Conservation (phyloP, 2,329 filamentous ascomycete genomes). For the Xylaria arbuscula region DNA sequence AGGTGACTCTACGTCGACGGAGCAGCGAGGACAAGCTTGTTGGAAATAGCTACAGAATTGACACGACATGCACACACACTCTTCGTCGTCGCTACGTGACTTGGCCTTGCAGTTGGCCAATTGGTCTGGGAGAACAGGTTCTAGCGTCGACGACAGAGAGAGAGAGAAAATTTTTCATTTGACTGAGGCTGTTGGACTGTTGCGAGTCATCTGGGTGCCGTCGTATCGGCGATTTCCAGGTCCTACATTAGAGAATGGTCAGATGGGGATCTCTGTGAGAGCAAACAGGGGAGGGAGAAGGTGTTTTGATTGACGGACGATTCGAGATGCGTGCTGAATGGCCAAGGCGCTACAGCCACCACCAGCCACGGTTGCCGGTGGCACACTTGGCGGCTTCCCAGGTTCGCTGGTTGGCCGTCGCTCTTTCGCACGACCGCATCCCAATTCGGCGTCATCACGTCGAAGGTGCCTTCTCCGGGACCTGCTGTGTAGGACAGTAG, state of each 20-base stretch:
- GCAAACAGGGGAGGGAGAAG: conserved; percentile 8
- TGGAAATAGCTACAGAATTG: conserved; percentile 32
- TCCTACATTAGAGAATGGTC: conserved; percentile 19
- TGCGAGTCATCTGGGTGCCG: conserved; percentile 3
- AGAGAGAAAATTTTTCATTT: conserved; percentile 36
- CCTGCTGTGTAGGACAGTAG: background rate
- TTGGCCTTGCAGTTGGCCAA: conserved; percentile 37
- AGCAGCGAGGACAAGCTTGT: conserved; percentile 22
- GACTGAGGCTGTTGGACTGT: conserved; percentile 10
- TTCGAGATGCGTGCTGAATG: conserved; percentile 8
- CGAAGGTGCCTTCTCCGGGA: background rate
- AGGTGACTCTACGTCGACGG: conserved; percentile 13
- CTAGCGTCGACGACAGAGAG: conserved; percentile 14
- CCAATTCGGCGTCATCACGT: conserved; percentile 5
- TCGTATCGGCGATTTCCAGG: conserved; percentile 28
- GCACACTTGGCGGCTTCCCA: conserved; percentile 6
- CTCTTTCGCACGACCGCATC: background rate
- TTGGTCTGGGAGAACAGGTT: conserved; percentile 30
- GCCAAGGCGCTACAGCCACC: conserved; percentile 31
- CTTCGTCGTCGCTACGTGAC: conserved; percentile 30
- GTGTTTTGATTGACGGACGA: background rate
- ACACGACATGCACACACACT: conserved; percentile 36
- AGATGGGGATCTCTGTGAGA: conserved; percentile 7
- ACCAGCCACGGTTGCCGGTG: conserved; percentile 34
- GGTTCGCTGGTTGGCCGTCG: background rate